Base-by-base conservation (phyloP, 2,329 filamentous ascomycete species). In the Aureobasidium sp. region DNA sequence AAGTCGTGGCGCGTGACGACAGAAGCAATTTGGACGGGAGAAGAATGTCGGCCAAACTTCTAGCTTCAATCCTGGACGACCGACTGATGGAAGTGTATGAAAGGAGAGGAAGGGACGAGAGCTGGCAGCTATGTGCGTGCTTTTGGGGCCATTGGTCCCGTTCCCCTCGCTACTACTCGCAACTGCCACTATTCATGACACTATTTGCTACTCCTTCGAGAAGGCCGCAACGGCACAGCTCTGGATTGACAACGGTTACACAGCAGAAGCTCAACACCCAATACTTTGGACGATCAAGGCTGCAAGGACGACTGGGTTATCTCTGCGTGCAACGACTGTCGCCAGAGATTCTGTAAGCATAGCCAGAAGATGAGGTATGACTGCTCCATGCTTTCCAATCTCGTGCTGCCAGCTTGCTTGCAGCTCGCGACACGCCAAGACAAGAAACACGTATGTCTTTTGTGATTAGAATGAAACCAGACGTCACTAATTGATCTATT, bases 241-340 rank as follows among this genome's bases (percentile, higher is more conserved):
- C 45, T 60, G 36, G 44, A 60, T 60, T 60, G 57, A 49, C 57
- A 60, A 60, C 57, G 57, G 57, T 51, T 20, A 34, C 57, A 42
- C 31, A 47, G 42, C 42, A 60, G 36, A 20, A 60, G 57, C 34
- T 42, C 57, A 49, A 60, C 44, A 41, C 22, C 45, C 45, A 42
- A 60, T 42, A 55, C 37, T 55, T 17, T 17, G 37, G 4, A n/a
- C 14, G 36, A 31, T 5, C 51, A 55, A 55, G 36, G 37, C 51
- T 42, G 14, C 20, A 17, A 39, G 20, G 20, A 39, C 20, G 3
- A 39, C 45, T 11, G 47, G n/a, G n/a, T 12, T 12, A 3, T 11
- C 12, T 8, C 45, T n/a, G 27, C 2, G n/a, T 12, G 25, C 22
- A 5, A 45, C 5, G 22, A 29, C 8, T 20, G 39, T n/a, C 3